A percentile compares a stretch with the other conserved stretches of the same genome.
Evolutionary conservation across 139 green algal species (phyloP).

Genomic region (Spirogloea muscicola): DNA sequence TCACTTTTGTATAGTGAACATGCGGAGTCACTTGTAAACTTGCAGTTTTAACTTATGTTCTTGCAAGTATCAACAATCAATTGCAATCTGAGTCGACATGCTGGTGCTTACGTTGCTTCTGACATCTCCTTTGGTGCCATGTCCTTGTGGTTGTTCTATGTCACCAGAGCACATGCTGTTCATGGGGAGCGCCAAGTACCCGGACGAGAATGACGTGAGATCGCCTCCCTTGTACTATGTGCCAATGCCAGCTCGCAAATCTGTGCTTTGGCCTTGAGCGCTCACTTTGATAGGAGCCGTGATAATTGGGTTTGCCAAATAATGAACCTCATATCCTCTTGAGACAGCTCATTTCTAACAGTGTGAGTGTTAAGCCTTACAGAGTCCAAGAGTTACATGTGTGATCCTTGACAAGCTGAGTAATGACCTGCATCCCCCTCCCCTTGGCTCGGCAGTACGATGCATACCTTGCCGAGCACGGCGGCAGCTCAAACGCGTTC

Average conservation of each 20-base stretch:
- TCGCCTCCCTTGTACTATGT: background rate
- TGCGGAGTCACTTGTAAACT: background rate
- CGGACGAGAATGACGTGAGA: conserved; percentile 83
- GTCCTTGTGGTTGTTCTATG: background rate
- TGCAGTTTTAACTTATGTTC: background rate
- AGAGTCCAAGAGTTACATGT: background rate
- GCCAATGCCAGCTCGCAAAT: too few species aligned
- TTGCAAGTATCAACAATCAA: background rate
- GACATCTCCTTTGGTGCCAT: background rate
- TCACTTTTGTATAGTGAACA: background rate
- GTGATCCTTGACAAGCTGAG: background rate
- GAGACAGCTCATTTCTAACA: background rate
- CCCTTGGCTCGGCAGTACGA: conserved; percentile 66
- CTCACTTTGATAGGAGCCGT: background rate
- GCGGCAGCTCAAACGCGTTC: conserved; percentile 85
- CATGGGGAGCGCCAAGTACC: conserved; percentile 91
- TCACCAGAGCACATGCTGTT: conserved; percentile 97
- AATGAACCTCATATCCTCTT: background rate
- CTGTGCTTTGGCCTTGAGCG: background rate
- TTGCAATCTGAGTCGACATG: too few species aligned
- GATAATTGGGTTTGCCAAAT: background rate
- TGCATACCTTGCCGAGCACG: conserved; percentile 76
- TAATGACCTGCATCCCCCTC: background rate
- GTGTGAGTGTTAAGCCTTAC: background rate
- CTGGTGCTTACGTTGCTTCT: background rate